Percentiles rank a stretch among this genome's conserved stretches.
phyloP scores from a whole-genome alignment of 2,329 filamentous ascomycete species.

The Phyllosticta citriasiana region DNA sequence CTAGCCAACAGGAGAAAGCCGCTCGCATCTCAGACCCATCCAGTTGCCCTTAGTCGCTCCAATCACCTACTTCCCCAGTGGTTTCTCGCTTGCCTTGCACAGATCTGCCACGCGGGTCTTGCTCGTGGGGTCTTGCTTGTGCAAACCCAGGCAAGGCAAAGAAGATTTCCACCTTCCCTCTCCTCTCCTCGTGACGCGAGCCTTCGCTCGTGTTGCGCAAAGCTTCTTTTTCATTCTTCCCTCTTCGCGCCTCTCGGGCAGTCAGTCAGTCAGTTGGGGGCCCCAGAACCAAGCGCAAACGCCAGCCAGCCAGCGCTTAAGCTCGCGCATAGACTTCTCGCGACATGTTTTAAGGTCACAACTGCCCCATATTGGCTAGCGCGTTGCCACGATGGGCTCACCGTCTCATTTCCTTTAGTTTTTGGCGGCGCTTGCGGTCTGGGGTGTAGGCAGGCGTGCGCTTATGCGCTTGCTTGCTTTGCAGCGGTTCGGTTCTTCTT shows the following conservation, averaged over 20 bases:
- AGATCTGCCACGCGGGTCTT: not conserved
- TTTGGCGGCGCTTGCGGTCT: not conserved
- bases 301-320: not conserved
- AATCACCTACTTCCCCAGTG: not conserved
- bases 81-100: not conserved
- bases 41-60: not conserved
- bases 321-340: not conserved
- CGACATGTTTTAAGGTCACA: not conserved
- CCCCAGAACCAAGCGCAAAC: not conserved
- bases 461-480: not conserved
- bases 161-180: not conserved
- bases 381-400: not conserved
- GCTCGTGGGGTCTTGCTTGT: not conserved
- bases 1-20: not conserved
- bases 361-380: not conserved
- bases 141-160: not conserved
- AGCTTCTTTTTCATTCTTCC: not conserved
- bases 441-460: not conserved
- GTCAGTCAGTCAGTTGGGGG: not conserved
- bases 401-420: not conserved
- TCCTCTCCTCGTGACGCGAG: not conserved
- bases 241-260: not conserved
- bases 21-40: not conserved
- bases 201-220: not conserved
- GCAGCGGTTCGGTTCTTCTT: not conserved